Percentiles rank a stretch among this genome's conserved stretches.
These are phyloP conservation scores for Chlamydomonas schloesseri DNA, from an alignment of 139 green algal species.

Conservation along the genomic window DNA sequence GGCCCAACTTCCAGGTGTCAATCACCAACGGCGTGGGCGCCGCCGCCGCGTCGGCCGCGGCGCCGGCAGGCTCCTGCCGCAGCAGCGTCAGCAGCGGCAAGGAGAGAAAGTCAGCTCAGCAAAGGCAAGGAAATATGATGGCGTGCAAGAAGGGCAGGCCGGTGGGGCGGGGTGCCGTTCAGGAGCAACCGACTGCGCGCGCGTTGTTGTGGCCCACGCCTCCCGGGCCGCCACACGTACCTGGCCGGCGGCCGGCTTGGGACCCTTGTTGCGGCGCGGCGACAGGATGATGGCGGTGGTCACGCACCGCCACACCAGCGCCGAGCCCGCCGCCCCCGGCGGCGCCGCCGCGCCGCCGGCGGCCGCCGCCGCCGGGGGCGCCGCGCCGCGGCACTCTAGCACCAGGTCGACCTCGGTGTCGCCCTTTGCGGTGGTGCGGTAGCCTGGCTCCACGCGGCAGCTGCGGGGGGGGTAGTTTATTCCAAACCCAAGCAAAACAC, in stretches of 20 bases:
- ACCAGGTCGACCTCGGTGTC: constrained; percentile 51
- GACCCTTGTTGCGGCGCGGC: constrained; percentile 20
- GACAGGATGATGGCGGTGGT: constrained; percentile 61
- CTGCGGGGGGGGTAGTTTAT: not conserved
- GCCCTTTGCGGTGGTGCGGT: constrained; percentile 49
- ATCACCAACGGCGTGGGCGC: constrained; percentile 17
- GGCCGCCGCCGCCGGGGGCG: not conserved
- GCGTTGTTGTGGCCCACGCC: no score
- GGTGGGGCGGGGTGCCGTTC: no score
- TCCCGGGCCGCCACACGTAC: no score
- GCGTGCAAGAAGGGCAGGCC: no score
- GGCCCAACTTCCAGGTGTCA: constrained; percentile 41
- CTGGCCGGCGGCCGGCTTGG: not conserved
- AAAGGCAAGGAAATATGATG: no score
- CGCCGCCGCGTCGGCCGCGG: not conserved
- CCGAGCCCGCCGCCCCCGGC: not conserved
- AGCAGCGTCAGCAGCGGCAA: not conserved
- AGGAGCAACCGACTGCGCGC: no score
- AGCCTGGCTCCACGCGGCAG: constrained; percentile 31
- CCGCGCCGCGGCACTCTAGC: not conserved
- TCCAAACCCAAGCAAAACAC: no score
- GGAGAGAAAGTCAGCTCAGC: not conserved
- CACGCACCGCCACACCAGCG: constrained; percentile 49
- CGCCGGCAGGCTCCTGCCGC: not conserved
- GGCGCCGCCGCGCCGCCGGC: not conserved